phyloP scores from a whole-genome alignment of 2,329 filamentous ascomycete genomes.

The Penicillium decumbens region DNA sequence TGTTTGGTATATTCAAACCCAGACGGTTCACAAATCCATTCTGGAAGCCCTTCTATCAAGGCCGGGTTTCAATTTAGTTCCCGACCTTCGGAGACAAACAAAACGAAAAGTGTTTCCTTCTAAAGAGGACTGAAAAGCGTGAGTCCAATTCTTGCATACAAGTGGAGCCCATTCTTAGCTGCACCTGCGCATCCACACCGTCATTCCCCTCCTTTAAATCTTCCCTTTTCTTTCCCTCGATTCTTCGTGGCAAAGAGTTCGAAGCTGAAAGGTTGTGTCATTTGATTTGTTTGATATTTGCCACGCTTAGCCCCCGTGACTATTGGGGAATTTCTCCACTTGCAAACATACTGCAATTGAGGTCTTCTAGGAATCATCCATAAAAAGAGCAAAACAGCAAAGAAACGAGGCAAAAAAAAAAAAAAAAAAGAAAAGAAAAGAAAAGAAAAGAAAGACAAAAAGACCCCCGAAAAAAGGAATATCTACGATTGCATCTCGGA shows the following conservation, averaged over 20 bases:
- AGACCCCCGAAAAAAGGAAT: neutral
- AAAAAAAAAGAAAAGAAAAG: neutral
- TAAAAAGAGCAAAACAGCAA: no score
- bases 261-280: neutral
- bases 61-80: neutral
- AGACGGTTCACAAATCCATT: constrained; percentile 7
- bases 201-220: constrained; percentile 18
- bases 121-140: neutral
- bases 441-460: neutral
- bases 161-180: constrained; percentile 16
- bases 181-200: constrained; percentile 24
- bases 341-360: neutral
- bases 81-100: neutral
- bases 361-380: no score
- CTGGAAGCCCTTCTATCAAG: neutral
- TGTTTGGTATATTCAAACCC: constrained; percentile 7
- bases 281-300: neutral
- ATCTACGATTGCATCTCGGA: neutral
- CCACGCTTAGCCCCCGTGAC: neutral
- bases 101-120: neutral
- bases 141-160: neutral
- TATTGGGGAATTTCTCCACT: neutral
- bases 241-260: neutral
- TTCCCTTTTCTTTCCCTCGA: constrained; percentile 3
- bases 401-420: neutral